Percentiles rank a stretch among this genome's conserved stretches.
Evolutionary conservation across 106 monocot species (phyloP).

Genomic region (Dioscorea zingiberensis): DNA sequence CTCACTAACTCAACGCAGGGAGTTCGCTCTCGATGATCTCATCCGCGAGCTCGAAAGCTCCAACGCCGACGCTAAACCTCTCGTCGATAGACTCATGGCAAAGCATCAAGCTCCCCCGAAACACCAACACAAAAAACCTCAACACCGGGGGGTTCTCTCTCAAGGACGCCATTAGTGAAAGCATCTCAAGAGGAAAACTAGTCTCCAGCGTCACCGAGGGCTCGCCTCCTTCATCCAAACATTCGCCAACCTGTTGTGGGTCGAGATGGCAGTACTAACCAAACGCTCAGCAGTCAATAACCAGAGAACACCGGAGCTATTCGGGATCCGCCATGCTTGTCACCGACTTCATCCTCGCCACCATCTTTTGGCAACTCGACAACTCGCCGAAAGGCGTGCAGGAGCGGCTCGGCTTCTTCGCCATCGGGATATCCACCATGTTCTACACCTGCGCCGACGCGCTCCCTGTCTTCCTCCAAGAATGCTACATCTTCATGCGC

Average conservation of each 20-base stretch:
- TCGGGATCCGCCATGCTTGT: slow-evolving; percentile 58
- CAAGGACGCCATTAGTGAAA: slow-evolving; percentile 66
- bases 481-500: slow-evolving; percentile 86
- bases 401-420: slow-evolving; percentile 91
- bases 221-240: slow-evolving; percentile 28
- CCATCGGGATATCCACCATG: slow-evolving; percentile 86
- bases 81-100: slow-evolving; percentile 54
- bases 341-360: slow-evolving; percentile 82
- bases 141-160: slow-evolving; percentile 29
- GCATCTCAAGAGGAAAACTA: slow-evolving; percentile 83
- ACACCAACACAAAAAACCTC: background rate
- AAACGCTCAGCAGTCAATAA: slow-evolving; percentile 39
- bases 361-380: slow-evolving; percentile 90
- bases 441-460: slow-evolving; percentile 96
- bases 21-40: slow-evolving; percentile 83
- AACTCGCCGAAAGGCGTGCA: slow-evolving; percentile 69
- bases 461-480: slow-evolving; percentile 89
- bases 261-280: slow-evolving; percentile 45
- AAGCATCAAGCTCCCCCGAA: background rate
- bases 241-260: slow-evolving; percentile 81
- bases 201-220: slow-evolving; percentile 47
- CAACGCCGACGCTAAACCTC: slow-evolving; percentile 23
- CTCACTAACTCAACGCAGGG: too few relatives aligned
- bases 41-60: slow-evolving; percentile 63
- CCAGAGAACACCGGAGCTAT: slow-evolving; percentile 50